A percentile compares a stretch with the other conserved stretches of the same genome.
phyloP scores from a whole-genome alignment of 2,329 filamentous ascomycete species.

The Colletotrichum graminicola region DNA sequence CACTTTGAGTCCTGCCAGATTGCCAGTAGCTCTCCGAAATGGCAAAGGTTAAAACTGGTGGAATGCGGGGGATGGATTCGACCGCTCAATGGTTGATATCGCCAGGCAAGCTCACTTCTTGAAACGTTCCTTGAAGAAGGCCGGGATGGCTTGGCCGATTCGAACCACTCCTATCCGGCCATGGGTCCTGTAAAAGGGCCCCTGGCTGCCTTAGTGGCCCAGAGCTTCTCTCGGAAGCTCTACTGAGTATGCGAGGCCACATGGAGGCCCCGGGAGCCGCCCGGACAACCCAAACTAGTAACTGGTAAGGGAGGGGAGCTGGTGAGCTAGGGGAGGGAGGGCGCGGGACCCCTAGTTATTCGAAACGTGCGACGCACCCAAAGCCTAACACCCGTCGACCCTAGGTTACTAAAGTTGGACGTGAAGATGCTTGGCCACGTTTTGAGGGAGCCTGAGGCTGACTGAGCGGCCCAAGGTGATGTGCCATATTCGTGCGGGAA shows the following conservation, averaged over 20 bases:
- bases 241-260: background rate
- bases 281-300: background rate
- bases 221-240: conserved; percentile 25
- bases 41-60: background rate
- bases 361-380: conserved; percentile 36
- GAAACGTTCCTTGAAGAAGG: conserved; percentile 28
- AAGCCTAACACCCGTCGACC: conserved; percentile 15
- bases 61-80: conserved; percentile 32
- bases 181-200: background rate
- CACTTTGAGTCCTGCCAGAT: background rate
- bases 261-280: background rate
- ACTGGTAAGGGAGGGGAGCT: conserved; percentile 9
- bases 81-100: conserved; percentile 15
- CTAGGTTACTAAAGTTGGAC: conserved; percentile 38
- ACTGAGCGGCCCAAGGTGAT: conserved; percentile 35
- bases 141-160: conserved; percentile 31
- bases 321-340: conserved; percentile 8
- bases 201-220: conserved; percentile 12
- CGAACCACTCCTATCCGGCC: conserved; percentile 7
- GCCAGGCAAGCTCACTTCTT: conserved; percentile 24
- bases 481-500: conserved; percentile 17
- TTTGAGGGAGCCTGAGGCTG: conserved; percentile 38
- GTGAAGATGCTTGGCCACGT: conserved; percentile 40
- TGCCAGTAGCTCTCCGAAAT: conserved; percentile 7
- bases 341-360: conserved; percentile 34